Percentiles rank a stretch among this genome's conserved stretches.
These are phyloP conservation scores for Mucor ambiguus DNA, from an alignment of 371 early-diverging fungal genomes.

Conservation along the genomic window DNA sequence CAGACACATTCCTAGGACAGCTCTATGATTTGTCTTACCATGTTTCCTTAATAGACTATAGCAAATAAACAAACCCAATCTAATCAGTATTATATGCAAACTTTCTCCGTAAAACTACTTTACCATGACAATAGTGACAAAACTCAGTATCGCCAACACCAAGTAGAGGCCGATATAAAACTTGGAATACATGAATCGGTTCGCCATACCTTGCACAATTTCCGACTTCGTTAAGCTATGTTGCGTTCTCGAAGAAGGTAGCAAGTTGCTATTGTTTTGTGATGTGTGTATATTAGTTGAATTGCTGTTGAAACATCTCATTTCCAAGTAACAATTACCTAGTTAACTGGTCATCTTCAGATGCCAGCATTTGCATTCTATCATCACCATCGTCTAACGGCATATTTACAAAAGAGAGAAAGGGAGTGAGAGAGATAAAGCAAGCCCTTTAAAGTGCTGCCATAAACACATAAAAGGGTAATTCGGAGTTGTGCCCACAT, in stretches of 20 bases:
- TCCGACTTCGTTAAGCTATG: constrained; percentile 66
- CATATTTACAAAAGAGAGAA: constrained; percentile 11
- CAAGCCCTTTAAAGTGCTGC: neutral
- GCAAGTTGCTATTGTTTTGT: neutral
- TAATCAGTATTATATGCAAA: neutral
- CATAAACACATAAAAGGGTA: neutral
- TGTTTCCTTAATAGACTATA: constrained; percentile 44
- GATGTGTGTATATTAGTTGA: neutral
- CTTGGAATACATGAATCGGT: constrained; percentile 76
- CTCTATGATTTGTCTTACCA: constrained; percentile 30
- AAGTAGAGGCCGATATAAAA: constrained; percentile 75
- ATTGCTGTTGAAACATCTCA: neutral
- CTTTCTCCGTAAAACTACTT: neutral
- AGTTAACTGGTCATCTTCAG: constrained; percentile 10
- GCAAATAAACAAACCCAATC: neutral
- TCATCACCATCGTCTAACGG: constrained; percentile 29
- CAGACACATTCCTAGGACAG: neutral
- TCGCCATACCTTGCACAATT: constrained; percentile 72
- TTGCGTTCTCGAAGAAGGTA: constrained; percentile 37
- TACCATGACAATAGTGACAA: constrained; percentile 69
- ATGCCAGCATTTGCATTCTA: constrained; percentile 27
- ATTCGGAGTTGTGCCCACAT: neutral
- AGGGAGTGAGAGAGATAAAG: constrained; percentile 1
- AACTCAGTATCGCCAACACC: constrained; percentile 62
- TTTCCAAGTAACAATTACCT: neutral